Evolutionary conservation across 495 filamentous ascomycete genomes (phyloP), one percentile per base, ranked within the genome.

Genomic region (Staphylotrichum tortipilum): DNA sequence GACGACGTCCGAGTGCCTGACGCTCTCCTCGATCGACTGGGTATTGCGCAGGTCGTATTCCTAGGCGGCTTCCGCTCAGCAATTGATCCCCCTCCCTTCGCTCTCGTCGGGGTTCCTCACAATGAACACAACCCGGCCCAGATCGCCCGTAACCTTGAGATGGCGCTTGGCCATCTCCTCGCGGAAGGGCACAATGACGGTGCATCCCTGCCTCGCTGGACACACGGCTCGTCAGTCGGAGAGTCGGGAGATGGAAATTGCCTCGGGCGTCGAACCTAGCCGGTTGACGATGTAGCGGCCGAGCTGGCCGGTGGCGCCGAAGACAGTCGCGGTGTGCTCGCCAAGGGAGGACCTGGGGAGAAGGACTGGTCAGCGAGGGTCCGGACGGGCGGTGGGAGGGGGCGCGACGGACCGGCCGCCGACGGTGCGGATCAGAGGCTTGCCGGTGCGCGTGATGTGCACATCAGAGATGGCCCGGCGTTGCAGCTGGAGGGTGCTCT

Each of bases 101-200:
- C 6, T 19, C 14, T 11, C 14, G n/a, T n/a, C 14, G 24, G 45
- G 14, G 7, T 24, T 19, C 35, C 55, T 49, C 72, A 91, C 88
- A 58, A 90, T 77, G 69, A 97, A 95, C 54, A 84, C 72, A 33
- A 99, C 80, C 52, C 84, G 78, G 42, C 92, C 92, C 36, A 99
- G 75, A 75, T 99, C 92, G 69, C 92, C 92, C 33, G 88, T 78
- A 44, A 94, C 80, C 71, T 95, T 99, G 65, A 99, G 74, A 71
- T 97, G 89, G 57, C 92, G 84, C 79, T 95, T 97, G 48, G 82
- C 73, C 89, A 95, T 95, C 71, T 97, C 94, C 73, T 99, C 92
- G 28, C 92, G 83, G 78, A 81, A 99, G 38, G 92, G 92, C 49
- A 97, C 67, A 38, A 99, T 79, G 38, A 97, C 91, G 39, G 83